Evolutionary conservation across 129 eudicot species (phyloP).

Genomic region (Pseudognaphalium luteoalbum): DNA sequence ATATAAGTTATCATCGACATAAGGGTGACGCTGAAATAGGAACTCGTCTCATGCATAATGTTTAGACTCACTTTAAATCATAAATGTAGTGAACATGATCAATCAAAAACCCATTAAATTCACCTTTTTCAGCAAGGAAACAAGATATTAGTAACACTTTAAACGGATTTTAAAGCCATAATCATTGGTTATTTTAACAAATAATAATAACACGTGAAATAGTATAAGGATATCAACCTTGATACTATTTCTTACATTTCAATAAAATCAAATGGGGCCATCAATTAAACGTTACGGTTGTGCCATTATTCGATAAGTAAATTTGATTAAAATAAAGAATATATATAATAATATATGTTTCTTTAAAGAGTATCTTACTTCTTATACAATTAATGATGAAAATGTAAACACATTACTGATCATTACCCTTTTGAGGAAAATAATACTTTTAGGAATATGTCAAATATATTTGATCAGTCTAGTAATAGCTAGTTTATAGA

Average conservation of each 20-base stretch:
- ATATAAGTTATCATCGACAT: neutral
- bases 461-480: no score
- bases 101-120: neutral
- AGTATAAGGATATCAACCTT: neutral
- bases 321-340: neutral
- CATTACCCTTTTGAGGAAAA: no score
- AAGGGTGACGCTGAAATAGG: neutral
- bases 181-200: conserved; percentile 1
- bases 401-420: no score
- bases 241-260: neutral
- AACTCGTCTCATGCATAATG: neutral
- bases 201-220: neutral
- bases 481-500: no score
- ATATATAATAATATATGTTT: no score
- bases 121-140: neutral
- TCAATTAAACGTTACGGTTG: conserved; percentile 13
- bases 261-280: conserved; percentile 13
- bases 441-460: no score
- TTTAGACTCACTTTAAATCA: neutral
- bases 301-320: neutral
- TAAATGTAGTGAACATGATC: neutral
- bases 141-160: neutral
- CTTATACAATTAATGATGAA: no score
- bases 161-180: neutral
- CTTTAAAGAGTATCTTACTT: no score